These are phyloP conservation scores for Cladosporium sphaerospermum DNA, from an alignment of 2,329 filamentous ascomycete genomes.

Conservation along the genomic window DNA sequence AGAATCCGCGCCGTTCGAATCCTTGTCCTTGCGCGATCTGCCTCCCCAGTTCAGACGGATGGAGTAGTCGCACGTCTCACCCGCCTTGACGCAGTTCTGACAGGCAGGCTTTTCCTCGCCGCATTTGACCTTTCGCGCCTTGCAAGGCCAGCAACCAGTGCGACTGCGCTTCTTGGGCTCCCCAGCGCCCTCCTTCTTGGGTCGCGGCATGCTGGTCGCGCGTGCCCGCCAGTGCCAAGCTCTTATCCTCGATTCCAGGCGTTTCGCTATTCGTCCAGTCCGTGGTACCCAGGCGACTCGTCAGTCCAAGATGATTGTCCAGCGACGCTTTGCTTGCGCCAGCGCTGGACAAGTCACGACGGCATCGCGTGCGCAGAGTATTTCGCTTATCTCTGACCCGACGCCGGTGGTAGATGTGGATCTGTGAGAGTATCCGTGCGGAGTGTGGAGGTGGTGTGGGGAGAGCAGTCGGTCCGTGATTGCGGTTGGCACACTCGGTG, in stretches of 20 bases:
- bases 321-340: slow-evolving; percentile 1
- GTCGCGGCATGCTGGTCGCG: slow-evolving; percentile 51
- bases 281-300: neutral
- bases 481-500: neutral
- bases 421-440: slow-evolving; percentile 9
- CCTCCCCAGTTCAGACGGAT: slow-evolving; percentile 78
- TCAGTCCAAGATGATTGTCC: neutral
- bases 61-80: slow-evolving; percentile 72
- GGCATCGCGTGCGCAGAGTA: slow-evolving; percentile 3
- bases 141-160: slow-evolving; percentile 71
- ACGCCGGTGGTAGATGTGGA: neutral
- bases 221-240: neutral
- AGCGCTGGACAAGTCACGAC: neutral
- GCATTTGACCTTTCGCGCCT: slow-evolving; percentile 73
- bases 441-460: slow-evolving; percentile 8
- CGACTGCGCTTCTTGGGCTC: slow-evolving; percentile 62
- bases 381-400: slow-evolving; percentile 10
- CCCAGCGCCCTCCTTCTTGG: slow-evolving; percentile 50
- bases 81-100: slow-evolving; percentile 60
- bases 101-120: slow-evolving; percentile 71
- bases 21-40: slow-evolving; percentile 50
- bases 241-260: neutral
- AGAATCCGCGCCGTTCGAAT: slow-evolving; percentile 21
- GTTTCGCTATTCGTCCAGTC: too few species aligned
- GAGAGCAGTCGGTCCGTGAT: slow-evolving; percentile 7